These are phyloP conservation scores for Salix purpurea DNA, from an alignment of 345 rosid species.

Conservation along the genomic window DNA sequence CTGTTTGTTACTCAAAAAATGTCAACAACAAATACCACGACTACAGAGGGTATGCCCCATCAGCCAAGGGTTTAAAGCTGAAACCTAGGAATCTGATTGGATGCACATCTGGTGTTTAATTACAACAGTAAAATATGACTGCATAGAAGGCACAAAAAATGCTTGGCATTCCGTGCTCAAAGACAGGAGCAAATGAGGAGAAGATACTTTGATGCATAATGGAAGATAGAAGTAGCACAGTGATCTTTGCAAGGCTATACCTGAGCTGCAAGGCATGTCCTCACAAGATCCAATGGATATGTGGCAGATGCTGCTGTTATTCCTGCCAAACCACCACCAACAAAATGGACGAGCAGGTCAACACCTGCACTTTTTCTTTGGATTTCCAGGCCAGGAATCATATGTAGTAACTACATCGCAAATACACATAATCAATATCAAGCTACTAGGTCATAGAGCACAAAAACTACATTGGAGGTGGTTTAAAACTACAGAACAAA, in stretches of 20 bases:
- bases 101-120: not conserved
- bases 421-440: constrained; percentile 4
- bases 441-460: not conserved
- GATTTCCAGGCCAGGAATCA: constrained; percentile 33
- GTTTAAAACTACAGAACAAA: not conserved
- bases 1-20: not conserved
- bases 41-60: too few relatives aligned
- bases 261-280: constrained; percentile 99
- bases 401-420: constrained; percentile 52
- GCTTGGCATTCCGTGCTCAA: not conserved
- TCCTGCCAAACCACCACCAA: constrained; percentile 92
- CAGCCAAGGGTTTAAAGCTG: not conserved
- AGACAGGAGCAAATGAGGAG: not conserved
- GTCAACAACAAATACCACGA: not conserved
- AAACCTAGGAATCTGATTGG: not conserved
- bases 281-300: constrained; percentile 91
- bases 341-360: constrained; percentile 51
- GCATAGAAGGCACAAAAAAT: not conserved
- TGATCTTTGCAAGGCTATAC: constrained; percentile 22
- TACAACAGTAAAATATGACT: too few relatives aligned
- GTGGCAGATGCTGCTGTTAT: constrained; percentile 87
- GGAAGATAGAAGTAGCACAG: not conserved
- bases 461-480: not conserved
- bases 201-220: not conserved
- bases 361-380: constrained; percentile 33